Base-by-base conservation (phyloP, 345 rosid genomes). In the Chamaenerion angustifolium region DNA sequence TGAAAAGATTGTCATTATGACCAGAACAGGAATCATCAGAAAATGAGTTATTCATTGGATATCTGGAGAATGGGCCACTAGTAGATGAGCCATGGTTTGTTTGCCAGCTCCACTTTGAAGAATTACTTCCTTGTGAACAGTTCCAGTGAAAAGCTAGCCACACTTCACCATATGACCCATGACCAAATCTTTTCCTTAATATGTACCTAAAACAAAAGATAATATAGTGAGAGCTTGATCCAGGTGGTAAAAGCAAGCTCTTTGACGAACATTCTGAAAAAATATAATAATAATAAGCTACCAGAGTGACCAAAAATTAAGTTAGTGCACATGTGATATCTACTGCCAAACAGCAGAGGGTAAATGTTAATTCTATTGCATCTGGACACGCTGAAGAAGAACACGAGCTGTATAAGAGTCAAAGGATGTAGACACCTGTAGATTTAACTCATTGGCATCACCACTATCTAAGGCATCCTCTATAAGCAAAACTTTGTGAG, bases 111-210 rank as follows among this genome's bases (percentile, higher is more conserved):
- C 67, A 59, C 42, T 69, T 64, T 55, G 85, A 70, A 64, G 65
- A 62, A 19, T 75, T 71, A 42, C 23, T 55, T 43, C 69, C 77
- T 63, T 71, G 63, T 56, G 79, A 68, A 64, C 88, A 89, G 65
- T 79, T 71, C 95, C 94, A 81, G 57, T 78, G 77, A 71, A 81
- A 75, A 48, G 94, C 93, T 68, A 89, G 67, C 97, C 97, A 89
- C 40, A 89, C 97, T 71, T 89, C 97, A 48, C 95, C 97, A 60
- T 82, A 81, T 51, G 94, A 76, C 69, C 97, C 97, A 19, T 78
- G 95, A 47, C 88, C 97, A 76, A 73, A 83, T 64, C 82, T 74
- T 75, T 74, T 89, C 81, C 83, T 85, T 54, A 89, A 67, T 49
- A 72, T 68, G 69, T 89, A 89, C 68, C 97, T 89, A 68, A 42